These are phyloP conservation scores for Bocquillonia castaneifolia DNA, from an alignment of 441 rosid species.

Conservation along the genomic window DNA sequence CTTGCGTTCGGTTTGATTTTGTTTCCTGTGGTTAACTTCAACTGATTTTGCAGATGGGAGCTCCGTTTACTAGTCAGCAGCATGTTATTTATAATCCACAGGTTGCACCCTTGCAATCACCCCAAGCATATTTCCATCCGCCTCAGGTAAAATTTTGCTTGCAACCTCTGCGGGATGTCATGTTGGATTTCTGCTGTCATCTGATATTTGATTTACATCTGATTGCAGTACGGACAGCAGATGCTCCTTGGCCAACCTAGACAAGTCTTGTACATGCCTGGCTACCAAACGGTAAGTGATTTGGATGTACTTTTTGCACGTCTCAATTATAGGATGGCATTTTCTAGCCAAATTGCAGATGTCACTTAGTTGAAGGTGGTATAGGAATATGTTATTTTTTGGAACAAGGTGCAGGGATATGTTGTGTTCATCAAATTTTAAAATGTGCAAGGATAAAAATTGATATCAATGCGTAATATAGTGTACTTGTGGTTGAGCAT, in stretches of 20 bases:
- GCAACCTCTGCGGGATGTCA: not conserved
- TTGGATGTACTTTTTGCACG: not conserved
- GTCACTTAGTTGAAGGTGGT: not conserved
- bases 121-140: constrained; percentile 66
- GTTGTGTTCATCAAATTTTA: not conserved
- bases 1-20: not conserved
- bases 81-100: constrained; percentile 63
- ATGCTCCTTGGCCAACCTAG: constrained; percentile 64
- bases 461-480: not conserved
- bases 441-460: not conserved
- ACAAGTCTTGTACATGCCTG: constrained; percentile 56
- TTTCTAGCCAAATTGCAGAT: not conserved
- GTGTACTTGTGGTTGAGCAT: not conserved
- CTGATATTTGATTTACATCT: constrained; percentile 20
- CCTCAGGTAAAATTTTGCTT: constrained; percentile 53
- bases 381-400: too few species aligned
- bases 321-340: not conserved
- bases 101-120: constrained; percentile 51
- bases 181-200: not conserved
- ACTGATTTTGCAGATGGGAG: constrained; percentile 54
- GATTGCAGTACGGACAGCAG: constrained; percentile 62
- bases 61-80: constrained; percentile 58
- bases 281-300: constrained; percentile 65
- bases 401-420: not conserved
- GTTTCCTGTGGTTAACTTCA: constrained; percentile 14